Evolutionary conservation across 306 rosid genomes (phyloP).

Genomic region (Ceratonia siliqua): DNA sequence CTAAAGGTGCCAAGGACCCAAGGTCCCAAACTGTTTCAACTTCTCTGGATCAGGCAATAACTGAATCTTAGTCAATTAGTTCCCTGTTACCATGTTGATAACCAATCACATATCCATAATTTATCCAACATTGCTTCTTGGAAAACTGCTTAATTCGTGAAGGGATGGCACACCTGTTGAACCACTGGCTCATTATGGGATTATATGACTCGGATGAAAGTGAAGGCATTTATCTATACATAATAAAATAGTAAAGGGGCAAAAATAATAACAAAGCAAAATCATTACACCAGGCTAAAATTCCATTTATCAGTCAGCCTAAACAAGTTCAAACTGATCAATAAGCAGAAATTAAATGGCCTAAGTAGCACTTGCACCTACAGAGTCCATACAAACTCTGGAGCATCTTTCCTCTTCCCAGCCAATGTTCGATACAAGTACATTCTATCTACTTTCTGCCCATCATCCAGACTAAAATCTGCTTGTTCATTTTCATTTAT

Average conservation of each 20-base stretch:
- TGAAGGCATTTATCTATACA: constrained; percentile 21
- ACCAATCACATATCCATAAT: too few relatives aligned
- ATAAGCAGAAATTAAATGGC: constrained; percentile 34
- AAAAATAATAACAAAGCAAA: constrained; percentile 26
- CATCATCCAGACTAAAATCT: constrained; percentile 48
- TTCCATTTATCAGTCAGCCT: constrained; percentile 51
- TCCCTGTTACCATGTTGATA: too few relatives aligned
- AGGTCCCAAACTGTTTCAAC: too few relatives aligned
- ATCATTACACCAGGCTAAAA: constrained; percentile 44
- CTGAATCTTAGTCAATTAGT: too few relatives aligned
- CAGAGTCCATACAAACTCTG: constrained; percentile 82
- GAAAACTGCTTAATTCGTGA: background rate
- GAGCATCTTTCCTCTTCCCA: constrained; percentile 82
- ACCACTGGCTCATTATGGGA: background rate
- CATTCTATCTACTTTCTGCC: constrained; percentile 74
- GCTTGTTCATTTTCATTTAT: constrained; percentile 61
- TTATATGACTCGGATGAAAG: background rate
- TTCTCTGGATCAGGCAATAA: too few relatives aligned
- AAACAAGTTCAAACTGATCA: constrained; percentile 55
- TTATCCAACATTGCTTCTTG: background rate
- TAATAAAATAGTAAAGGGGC: constrained; percentile 33
- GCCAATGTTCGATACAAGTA: constrained; percentile 79
- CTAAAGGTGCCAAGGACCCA: too few relatives aligned
- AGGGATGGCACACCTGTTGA: background rate
- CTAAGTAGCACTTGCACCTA: constrained; percentile 63